Percentiles rank a stretch among this genome's conserved stretches.
Conservation (phyloP, 495 filamentous ascomycete genomes). For the Cercophora scortea region DNA sequence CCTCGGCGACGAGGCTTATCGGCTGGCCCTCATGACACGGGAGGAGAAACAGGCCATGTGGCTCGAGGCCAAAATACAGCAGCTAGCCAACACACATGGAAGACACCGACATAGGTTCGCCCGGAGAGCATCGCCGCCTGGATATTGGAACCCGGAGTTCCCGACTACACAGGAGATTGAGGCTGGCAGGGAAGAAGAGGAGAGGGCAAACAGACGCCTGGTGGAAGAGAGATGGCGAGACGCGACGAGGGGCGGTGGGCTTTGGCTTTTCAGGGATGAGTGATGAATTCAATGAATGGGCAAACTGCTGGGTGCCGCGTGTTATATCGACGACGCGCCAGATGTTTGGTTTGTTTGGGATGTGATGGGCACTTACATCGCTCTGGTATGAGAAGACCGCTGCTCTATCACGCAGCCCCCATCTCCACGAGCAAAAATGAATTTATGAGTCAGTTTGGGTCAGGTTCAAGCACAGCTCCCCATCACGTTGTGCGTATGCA, state of each 20-base stretch:
- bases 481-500: too few relatives aligned
- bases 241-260: constrained; percentile 66
- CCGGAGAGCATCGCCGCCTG: constrained; percentile 64
- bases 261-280: constrained; percentile 79
- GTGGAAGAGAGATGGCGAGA: constrained; percentile 72
- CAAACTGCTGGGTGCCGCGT: too few relatives aligned
- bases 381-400: too few relatives aligned
- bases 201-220: constrained; percentile 47
- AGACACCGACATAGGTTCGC: constrained; percentile 70
- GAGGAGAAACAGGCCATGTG: constrained; percentile 50
- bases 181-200: constrained; percentile 53
- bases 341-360: not conserved
- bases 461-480: too few relatives aligned
- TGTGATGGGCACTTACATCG: not conserved
- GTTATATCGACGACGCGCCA: too few relatives aligned
- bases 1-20: constrained; percentile 52
- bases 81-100: constrained; percentile 63
- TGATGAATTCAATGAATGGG: constrained; percentile 10
- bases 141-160: constrained; percentile 86
- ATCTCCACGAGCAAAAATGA: too few relatives aligned
- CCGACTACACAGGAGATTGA: constrained; percentile 73
- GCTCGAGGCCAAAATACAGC: constrained; percentile 56
- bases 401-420: too few relatives aligned
- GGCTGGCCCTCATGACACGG: constrained; percentile 36
- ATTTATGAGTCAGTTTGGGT: too few relatives aligned